phyloP scores from a whole-genome alignment of 2,329 filamentous ascomycete species.

The Phialocephala subalpina region DNA sequence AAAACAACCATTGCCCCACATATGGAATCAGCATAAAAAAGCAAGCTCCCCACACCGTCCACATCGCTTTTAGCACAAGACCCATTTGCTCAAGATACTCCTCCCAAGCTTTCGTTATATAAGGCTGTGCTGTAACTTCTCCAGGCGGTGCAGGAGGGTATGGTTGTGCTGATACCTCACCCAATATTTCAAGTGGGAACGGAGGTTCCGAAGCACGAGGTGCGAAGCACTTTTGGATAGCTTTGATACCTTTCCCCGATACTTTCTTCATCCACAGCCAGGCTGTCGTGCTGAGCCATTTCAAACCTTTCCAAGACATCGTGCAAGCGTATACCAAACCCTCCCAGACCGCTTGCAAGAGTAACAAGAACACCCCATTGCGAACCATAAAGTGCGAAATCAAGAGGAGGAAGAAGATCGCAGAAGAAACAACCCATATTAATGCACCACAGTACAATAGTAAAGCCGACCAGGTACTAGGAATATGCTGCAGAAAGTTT shows the following conservation, averaged over 20 bases:
- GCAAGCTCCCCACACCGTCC: background rate
- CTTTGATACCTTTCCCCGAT: background rate
- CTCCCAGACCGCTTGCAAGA: background rate
- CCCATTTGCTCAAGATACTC: constrained; percentile 10
- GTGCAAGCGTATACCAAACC: background rate
- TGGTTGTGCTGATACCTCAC: background rate
- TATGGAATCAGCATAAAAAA: constrained; percentile 11
- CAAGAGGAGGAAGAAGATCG: constrained; percentile 9
- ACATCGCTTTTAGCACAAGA: background rate
- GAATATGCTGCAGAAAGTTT: background rate
- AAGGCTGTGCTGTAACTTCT: background rate
- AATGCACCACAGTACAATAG: constrained; percentile 7
- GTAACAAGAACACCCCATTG: background rate
- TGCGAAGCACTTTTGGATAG: background rate
- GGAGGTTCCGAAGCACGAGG: background rate
- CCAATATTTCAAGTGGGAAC: background rate
- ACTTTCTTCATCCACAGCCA: background rate
- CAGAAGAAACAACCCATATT: background rate
- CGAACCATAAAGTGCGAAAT: background rate
- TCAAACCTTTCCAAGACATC: background rate
- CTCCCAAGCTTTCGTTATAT: constrained; percentile 2
- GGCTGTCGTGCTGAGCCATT: background rate
- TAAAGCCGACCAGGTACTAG: background rate
- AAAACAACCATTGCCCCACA: constrained; percentile 13
- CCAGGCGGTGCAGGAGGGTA: background rate